Conservation (phyloP, 805 yeast genomes). For the Priceomyces castillae region DNA sequence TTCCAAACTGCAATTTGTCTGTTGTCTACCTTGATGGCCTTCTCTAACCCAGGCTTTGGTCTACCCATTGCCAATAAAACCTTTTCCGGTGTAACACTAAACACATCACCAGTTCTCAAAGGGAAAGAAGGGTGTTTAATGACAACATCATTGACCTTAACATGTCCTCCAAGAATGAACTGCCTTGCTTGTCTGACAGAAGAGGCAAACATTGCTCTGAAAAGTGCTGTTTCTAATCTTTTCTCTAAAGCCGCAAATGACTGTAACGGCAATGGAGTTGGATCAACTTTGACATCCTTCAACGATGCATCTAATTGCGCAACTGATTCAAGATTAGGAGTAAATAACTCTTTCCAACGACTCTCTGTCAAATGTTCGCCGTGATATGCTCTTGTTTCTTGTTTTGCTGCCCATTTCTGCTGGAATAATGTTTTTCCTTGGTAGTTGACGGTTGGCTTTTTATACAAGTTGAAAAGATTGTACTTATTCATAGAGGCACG, state of each 20-base stretch:
- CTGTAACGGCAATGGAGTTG: slow-evolving; percentile 84
- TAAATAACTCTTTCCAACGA: slow-evolving; percentile 72
- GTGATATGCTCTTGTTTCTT: slow-evolving; percentile 90
- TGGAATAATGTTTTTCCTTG: slow-evolving; percentile 73
- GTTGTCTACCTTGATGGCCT: slow-evolving; percentile 67
- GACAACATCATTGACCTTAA: slow-evolving; percentile 77
- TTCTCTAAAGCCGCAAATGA: slow-evolving; percentile 86
- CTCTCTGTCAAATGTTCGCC: slow-evolving; percentile 90
- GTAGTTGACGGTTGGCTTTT: slow-evolving; percentile 58
- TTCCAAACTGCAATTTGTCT: slow-evolving; percentile 77
- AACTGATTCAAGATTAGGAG: slow-evolving; percentile 72
- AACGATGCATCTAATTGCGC: slow-evolving; percentile 84
- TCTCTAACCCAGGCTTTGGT: slow-evolving; percentile 69
- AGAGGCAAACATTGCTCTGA: slow-evolving; percentile 90
- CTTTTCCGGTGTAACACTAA: slow-evolving; percentile 79
- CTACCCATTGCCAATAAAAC: slow-evolving; percentile 85
- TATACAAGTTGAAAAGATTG: slow-evolving; percentile 83
- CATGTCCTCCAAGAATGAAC: slow-evolving; percentile 76
- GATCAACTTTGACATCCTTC: slow-evolving; percentile 52
- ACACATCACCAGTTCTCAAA: slow-evolving; percentile 81
- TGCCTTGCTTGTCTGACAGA: slow-evolving; percentile 93
- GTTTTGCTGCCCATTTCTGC: slow-evolving; percentile 89
- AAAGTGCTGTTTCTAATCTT: slow-evolving; percentile 84
- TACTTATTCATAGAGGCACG: slow-evolving; percentile 90
- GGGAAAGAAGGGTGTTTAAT: slow-evolving; percentile 78